Base-by-base conservation (phyloP, 2,329 filamentous ascomycete species). In the Lachnellula arida region DNA sequence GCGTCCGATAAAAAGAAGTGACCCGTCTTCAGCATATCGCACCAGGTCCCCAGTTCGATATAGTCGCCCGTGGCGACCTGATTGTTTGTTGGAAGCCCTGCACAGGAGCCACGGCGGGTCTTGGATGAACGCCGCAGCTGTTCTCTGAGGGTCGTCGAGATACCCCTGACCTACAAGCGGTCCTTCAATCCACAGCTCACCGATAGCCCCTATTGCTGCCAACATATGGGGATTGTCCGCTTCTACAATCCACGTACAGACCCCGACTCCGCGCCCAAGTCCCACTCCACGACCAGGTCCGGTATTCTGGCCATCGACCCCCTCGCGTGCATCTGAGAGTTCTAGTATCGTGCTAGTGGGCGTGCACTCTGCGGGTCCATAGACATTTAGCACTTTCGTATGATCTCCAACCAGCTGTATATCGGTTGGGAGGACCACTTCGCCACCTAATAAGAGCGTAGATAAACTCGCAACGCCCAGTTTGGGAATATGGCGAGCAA, bases 31-130 rank as follows among this genome's bases (percentile, higher is more conserved):
- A 40, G 81, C 74, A 53, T 83, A 81, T n/a, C 72, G 73, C 0
- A 79, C 82, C 0, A 85, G 69, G 58, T 86, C 82, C 0, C 82
- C 82, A 0, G 82, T 85, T 63, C 80, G 81, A 65, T 85, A 85
- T 2, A 85, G 62, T 7, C 77, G 12, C 17, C 40, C 40, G 8
- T 32, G 72, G 0, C 40, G 12, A 15, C 40, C 40, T 12, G 35
- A n/a, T 17, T 8, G 14, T 15, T 9, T 43, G 40, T 4, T n/a
- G 7, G 12, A 8, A 19, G 40, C 17, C 5, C 17, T 17, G 12
- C 8, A 76, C 75, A 5, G 58, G 62, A 80, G 72, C 78, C 81
- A 86, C 1, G 65, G 67, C 0, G 80, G 81, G 53, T 82, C 73
- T 9, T 75, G 70, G 43, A 87, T 77, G 59, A 87, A 87, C 0